Conservation (phyloP, 148 eudicot genomes). For the Fagopyrum tataricum region DNA sequence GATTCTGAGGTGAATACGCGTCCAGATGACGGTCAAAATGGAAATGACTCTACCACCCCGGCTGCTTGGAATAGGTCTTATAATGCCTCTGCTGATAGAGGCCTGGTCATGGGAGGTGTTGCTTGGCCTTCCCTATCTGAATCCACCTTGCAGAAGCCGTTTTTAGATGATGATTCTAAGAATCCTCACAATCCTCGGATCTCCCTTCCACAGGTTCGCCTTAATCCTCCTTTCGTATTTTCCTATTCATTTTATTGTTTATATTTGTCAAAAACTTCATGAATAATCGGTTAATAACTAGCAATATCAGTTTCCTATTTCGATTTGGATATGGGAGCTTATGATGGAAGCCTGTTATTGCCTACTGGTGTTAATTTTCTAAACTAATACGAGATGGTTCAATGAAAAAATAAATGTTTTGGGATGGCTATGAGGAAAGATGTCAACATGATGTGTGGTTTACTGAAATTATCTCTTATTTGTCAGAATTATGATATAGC, state of each 20-base stretch:
- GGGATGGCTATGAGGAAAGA: not conserved
- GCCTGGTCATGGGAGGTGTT: constrained; percentile 58
- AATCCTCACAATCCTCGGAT: constrained; percentile 38
- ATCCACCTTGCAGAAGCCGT: constrained; percentile 43
- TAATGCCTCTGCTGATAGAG: constrained; percentile 36
- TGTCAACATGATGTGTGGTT: not conserved
- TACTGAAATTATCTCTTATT: not conserved
- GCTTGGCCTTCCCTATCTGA: constrained; percentile 83
- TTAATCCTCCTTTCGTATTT: not conserved
- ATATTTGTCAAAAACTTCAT: not conserved
- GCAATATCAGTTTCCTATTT: not conserved
- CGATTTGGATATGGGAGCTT: not conserved
- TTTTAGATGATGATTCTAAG: constrained; percentile 33
- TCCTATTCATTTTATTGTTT: not conserved
- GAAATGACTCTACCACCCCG: constrained; percentile 44
- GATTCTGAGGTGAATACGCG: constrained; percentile 18
- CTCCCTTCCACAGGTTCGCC: constrained; percentile 15
- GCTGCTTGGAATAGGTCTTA: constrained; percentile 47
- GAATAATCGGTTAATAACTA: not conserved
- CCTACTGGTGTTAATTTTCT: not conserved
- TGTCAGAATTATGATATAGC: not conserved
- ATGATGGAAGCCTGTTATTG: not conserved
- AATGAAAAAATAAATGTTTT: not conserved
- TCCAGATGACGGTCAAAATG: constrained; percentile 23
- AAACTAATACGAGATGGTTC: not conserved